Conservation (phyloP, 169 alveolate species). For the Plasmodium ovale region DNA sequence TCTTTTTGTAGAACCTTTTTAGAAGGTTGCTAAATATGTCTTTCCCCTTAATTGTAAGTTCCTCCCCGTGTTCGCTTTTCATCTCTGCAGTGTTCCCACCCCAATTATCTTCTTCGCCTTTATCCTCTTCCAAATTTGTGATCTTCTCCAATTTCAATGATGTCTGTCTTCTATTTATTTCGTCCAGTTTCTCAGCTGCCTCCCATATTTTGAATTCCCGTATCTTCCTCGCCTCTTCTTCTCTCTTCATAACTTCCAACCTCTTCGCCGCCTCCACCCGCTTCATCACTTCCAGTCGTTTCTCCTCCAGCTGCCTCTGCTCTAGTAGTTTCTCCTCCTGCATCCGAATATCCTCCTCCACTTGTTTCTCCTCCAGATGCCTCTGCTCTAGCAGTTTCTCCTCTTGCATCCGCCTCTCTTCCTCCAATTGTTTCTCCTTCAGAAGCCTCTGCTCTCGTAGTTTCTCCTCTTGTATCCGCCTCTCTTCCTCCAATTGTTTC, state of each 20-base stretch:
- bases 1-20: slow-evolving; percentile 26
- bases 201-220: slow-evolving; percentile 3
- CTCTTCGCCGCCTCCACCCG: slow-evolving; percentile 6
- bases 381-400: neutral
- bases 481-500: neutral
- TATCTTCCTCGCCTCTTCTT: slow-evolving; percentile 26
- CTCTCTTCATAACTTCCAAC: slow-evolving; percentile 11
- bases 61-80: neutral
- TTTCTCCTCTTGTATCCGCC: neutral
- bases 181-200: neutral
- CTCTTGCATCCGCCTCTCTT: neutral
- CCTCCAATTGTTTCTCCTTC: neutral
- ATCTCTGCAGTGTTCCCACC: neutral
- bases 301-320: neutral
- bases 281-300: neutral
- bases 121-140: neutral
- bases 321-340: neutral
- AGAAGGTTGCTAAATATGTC: slow-evolving; percentile 28
- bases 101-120: neutral
- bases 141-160: neutral
- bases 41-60: too few relatives aligned
- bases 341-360: neutral
- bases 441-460: too few relatives aligned
- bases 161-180: neutral
- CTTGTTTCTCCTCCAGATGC: too few relatives aligned